Percentiles rank a stretch among this genome's conserved stretches.
Conservation (phyloP, 2,329 filamentous ascomycete genomes). For the Fusarium miscanthi region DNA sequence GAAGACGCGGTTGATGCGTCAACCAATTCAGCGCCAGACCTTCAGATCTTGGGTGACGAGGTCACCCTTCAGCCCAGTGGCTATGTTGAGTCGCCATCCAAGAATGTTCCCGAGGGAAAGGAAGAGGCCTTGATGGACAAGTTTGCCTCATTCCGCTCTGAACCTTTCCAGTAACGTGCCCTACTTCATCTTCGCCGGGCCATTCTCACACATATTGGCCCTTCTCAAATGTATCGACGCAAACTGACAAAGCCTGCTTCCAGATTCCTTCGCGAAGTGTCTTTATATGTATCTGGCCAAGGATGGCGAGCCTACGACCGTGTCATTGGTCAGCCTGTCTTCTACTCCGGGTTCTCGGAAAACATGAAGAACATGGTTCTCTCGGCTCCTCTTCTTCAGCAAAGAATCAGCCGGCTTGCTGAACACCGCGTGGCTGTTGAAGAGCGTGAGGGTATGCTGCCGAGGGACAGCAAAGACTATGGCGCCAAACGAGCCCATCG, state of each 20-base stretch:
- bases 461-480: conserved; percentile 65
- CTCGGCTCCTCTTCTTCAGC: conserved; percentile 77
- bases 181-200: neutral
- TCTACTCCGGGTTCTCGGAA: conserved; percentile 91
- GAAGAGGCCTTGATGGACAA: conserved; percentile 81
- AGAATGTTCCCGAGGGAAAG: conserved; percentile 60
- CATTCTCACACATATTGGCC: neutral
- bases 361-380: conserved; percentile 86
- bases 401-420: conserved; percentile 81
- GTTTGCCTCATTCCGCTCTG: conserved; percentile 85
- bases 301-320: conserved; percentile 96
- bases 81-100: conserved; percentile 63
- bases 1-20: conserved; percentile 47
- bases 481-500: conserved; percentile 62
- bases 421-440: conserved; percentile 80
- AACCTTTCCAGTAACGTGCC: conserved; percentile 66
- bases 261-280: conserved; percentile 93
- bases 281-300: conserved; percentile 89
- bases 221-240: neutral
- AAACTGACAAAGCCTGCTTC: conserved; percentile 18
- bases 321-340: conserved; percentile 90
- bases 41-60: conserved; percentile 79
- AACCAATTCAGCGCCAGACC: conserved; percentile 71
- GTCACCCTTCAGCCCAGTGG: conserved; percentile 81
- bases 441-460: conserved; percentile 76